Evolutionary conservation across 352 stramenopile species (phyloP), one percentile per base, ranked within the genome.

Genomic region (Phytophthora sp.): DNA sequence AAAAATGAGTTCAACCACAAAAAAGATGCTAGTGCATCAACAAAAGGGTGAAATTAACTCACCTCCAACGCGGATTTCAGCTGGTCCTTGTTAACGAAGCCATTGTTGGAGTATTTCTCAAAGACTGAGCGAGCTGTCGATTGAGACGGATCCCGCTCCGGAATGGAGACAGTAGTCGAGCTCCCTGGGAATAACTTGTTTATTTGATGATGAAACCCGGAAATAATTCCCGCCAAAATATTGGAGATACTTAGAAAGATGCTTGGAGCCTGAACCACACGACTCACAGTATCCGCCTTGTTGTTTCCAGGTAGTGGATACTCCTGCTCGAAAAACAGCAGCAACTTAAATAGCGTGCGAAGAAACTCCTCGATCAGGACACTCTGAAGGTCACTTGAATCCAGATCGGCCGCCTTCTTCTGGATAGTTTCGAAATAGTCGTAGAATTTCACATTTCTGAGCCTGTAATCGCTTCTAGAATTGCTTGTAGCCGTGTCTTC

Each of bases 351-450:
- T 2, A 96, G 38, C 2, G 86, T 85, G 12, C 86, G 74, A 62
- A 94, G 59, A 52, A 91, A 92, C 39, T 94, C 88, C 66, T 94
- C 86, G 0, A 76, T 79, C 26, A 96, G 42, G 2, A 96, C 84
- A 18, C 71, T 79, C 55, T 95, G 88, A 27, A 95, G 70, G 41
- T 94, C 84, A 54, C 79, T 90, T 42, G 81, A 80, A 63, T 91
- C 72, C 36, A 94, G 47, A 26, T 77, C 78, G 16, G 71, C 79
- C 5, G 85, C 74, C 36, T 82, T 87, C 52, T 83, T 82, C 51
- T 91, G 81, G 31, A 94, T 93, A 15, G 33, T 73, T 36, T 91
- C 79, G 56, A 94, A 94, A 53, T 84, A 82, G 31, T 92, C 74
- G 53, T 92, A 94, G 45, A 93, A 94, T n/a, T 76, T 78, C 21